Conservation (phyloP, 208 protist genomes). For the Crithidia sp. region DNA sequence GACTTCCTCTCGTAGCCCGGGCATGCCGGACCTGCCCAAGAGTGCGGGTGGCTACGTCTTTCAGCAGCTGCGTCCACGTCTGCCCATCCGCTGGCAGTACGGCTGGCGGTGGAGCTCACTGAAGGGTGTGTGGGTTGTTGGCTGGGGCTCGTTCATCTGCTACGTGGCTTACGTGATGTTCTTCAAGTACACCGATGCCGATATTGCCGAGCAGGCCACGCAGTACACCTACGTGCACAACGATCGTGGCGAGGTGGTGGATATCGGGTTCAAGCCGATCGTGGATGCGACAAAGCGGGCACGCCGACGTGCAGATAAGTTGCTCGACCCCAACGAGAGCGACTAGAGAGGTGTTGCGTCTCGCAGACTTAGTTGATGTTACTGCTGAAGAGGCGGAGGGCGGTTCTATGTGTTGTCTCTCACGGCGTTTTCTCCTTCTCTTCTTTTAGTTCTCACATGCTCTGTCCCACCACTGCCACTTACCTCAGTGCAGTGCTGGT, state of each 20-base stretch:
- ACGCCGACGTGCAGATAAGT: slow-evolving; percentile 50
- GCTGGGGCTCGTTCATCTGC: slow-evolving; percentile 55
- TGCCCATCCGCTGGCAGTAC: slow-evolving; percentile 86
- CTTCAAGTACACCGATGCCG: slow-evolving; percentile 74
- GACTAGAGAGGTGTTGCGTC: slow-evolving; percentile 21
- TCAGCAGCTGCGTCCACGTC: slow-evolving; percentile 72
- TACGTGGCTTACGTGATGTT: slow-evolving; percentile 81
- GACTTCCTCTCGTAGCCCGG: slow-evolving; percentile 26
- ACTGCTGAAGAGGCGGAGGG: background rate
- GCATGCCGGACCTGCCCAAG: slow-evolving; percentile 77
- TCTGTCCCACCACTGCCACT: no score
- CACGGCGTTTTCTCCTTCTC: no score
- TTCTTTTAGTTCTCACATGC: no score
- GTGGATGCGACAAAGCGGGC: slow-evolving; percentile 76
- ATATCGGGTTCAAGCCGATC: slow-evolving; percentile 87
- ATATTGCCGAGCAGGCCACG: slow-evolving; percentile 71
- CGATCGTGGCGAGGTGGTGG: slow-evolving; percentile 78
- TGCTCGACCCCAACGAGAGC: slow-evolving; percentile 66
- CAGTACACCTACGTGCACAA: slow-evolving; percentile 88
- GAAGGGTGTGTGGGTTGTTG: slow-evolving; percentile 61
- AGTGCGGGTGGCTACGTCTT: slow-evolving; percentile 86
- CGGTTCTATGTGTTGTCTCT: no score
- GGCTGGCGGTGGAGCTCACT: slow-evolving; percentile 83
- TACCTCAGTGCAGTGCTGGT: no score
- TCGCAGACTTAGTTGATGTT: background rate